Percentiles rank a stretch among this genome's conserved stretches.
phyloP scores from a whole-genome alignment of 2,329 filamentous ascomycete species.

The Laburnicola sp. region DNA sequence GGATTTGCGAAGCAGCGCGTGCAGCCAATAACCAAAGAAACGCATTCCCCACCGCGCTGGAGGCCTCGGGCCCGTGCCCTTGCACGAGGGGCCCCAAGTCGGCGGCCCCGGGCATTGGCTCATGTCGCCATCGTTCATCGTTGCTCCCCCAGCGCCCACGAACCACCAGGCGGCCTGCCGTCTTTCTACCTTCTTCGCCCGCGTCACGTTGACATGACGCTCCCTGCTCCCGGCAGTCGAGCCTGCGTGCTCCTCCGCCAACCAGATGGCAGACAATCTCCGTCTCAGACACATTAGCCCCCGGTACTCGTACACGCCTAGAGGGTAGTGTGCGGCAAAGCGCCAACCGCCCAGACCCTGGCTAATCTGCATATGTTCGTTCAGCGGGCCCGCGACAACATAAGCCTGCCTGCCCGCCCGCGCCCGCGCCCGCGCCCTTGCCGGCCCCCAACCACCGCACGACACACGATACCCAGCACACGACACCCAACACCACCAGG shows the following conservation, averaged over 20 bases:
- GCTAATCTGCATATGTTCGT: constrained; percentile 9
- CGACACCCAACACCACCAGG: constrained; percentile 8
- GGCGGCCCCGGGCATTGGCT: constrained; percentile 11
- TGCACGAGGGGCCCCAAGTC: constrained; percentile 7
- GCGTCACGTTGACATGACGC: not conserved
- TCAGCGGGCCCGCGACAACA: not conserved
- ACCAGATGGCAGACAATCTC: too few relatives aligned
- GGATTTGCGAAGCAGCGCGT: too few relatives aligned
- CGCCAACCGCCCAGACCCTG: constrained; percentile 15
- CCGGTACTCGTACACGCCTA: too few relatives aligned
- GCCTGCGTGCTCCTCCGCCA: too few relatives aligned
- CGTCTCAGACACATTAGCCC: too few relatives aligned
- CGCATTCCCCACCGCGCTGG: not conserved
- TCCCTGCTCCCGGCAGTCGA: too few relatives aligned
- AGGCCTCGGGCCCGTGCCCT: not conserved
- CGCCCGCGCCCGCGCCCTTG: not conserved
- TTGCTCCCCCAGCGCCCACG: not conserved
- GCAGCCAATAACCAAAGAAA: too few relatives aligned
- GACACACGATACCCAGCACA: constrained; percentile 1
- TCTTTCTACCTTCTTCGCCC: not conserved
- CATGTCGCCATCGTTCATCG: constrained; percentile 13
- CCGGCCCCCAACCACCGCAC: constrained; percentile 10
- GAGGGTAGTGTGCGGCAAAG: not conserved
- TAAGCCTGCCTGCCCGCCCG: constrained; percentile 9
- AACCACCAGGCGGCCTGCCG: constrained; percentile 12